phyloP scores from a whole-genome alignment of 169 alveolate genomes.

The Plasmodium adleri region DNA sequence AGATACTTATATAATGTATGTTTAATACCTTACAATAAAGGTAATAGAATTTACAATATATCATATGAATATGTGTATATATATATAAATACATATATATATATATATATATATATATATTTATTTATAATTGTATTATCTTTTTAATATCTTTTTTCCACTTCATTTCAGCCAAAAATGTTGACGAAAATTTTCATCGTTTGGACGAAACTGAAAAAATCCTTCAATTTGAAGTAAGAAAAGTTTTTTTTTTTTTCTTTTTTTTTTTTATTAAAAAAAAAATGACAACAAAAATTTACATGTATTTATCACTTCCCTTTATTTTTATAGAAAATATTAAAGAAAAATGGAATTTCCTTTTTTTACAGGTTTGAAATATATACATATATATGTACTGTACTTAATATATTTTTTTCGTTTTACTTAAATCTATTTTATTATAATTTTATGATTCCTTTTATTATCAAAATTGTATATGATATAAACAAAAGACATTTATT shows the following conservation, averaged over 20 bases:
- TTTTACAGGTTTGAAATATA: constrained; percentile 48
- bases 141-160: background rate
- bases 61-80: constrained; percentile 34
- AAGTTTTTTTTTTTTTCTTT: background rate
- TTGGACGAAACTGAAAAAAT: constrained; percentile 53
- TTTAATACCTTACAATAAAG: constrained; percentile 82
- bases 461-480: too few species aligned
- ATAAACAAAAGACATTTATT: too few species aligned
- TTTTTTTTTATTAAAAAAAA: background rate
- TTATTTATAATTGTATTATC: background rate
- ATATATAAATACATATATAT: constrained; percentile 11
- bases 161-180: constrained; percentile 51
- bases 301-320: background rate
- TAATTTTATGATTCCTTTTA: too few species aligned
- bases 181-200: constrained; percentile 53
- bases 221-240: constrained; percentile 53
- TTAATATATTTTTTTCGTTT: background rate
- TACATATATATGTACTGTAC: background rate
- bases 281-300: too few species aligned
- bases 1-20: constrained; percentile 83
- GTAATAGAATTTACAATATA: constrained; percentile 24
- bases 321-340: constrained; percentile 52
- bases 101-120: background rate
- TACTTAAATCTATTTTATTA: background rate
- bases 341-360: constrained; percentile 58